phyloP scores from a whole-genome alignment of 345 rosid genomes.

The Syzygium aromaticum region DNA sequence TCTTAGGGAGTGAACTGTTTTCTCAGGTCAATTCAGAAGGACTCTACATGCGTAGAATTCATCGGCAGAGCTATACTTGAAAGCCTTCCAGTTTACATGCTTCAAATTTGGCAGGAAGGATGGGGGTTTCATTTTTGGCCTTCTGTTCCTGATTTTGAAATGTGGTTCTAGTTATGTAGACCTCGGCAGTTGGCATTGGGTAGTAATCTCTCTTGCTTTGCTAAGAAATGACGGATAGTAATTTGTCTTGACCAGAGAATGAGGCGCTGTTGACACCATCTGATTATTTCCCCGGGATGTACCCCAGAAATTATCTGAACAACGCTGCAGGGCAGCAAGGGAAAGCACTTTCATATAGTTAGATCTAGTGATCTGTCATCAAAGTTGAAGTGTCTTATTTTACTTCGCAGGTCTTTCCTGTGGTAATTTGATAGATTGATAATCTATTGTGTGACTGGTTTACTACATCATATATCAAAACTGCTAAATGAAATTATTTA shows the following conservation, averaged over 20 bases:
- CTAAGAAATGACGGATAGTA: neutral
- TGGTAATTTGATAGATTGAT: neutral
- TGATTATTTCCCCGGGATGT: neutral
- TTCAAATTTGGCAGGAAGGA: neutral
- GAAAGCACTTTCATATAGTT: neutral
- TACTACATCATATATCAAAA: accelerated
- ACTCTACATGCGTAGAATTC: neutral
- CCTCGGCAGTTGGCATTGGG: neutral
- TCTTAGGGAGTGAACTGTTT: neutral
- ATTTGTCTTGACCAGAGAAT: neutral
- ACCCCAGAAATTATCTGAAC: neutral
- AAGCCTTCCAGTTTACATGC: neutral
- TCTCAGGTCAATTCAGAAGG: neutral
- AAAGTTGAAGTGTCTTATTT: neutral
- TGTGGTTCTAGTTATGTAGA: neutral
- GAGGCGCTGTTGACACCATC: neutral
- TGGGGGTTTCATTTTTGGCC: neutral
- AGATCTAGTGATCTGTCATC: neutral
- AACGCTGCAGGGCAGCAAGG: neutral
- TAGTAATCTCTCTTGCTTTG: neutral
- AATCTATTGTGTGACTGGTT: neutral
- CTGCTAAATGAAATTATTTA: neutral
- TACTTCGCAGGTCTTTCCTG: neutral
- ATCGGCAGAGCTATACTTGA: neutral
- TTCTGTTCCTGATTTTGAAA: neutral